Percentiles rank a stretch among this genome's conserved stretches.
Conservation (phyloP, 163 green algal genomes). For the Coccomyxa subellipsoidea region DNA sequence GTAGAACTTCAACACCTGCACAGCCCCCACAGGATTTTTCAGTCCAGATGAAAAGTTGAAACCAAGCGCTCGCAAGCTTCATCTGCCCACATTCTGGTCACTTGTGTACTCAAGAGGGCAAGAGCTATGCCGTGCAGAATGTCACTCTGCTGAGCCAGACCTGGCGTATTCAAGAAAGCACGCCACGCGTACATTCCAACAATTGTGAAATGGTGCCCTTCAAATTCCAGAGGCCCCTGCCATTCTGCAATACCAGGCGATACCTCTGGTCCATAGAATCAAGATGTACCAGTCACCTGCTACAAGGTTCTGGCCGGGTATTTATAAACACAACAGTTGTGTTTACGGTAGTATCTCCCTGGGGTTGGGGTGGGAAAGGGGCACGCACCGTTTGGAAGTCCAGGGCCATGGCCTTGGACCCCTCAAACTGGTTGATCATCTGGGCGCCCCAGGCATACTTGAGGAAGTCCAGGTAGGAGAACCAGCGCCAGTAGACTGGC, state of each 20-base stretch:
- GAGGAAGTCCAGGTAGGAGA: conserved; percentile 43
- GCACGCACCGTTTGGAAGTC: conserved; percentile 6
- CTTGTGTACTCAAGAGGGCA: no score
- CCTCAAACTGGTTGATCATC: conserved; percentile 55
- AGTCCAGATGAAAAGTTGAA: neutral
- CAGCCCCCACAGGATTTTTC: neutral
- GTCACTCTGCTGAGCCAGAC: no score
- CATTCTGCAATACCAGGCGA: no score
- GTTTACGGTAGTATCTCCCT: neutral
- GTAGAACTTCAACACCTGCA: conserved; percentile 16
- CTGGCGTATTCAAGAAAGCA: no score
- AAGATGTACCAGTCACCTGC: no score
- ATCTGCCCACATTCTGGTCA: neutral
- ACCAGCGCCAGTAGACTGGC: conserved; percentile 31
- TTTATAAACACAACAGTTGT: no score
- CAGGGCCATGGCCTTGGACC: neutral
- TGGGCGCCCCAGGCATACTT: conserved; percentile 36
- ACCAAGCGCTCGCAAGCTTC: neutral
- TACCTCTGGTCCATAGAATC: no score
- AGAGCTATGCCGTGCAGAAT: no score
- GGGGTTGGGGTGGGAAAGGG: neutral
- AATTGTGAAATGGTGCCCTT: no score
- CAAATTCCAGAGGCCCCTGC: no score
- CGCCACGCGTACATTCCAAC: no score
- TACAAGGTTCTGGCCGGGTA: no score